A percentile compares a stretch with the other conserved stretches of the same genome.
Conservation (phyloP, 192 early-diverging fungal species). For the Rhizoclosmatium sp. region DNA sequence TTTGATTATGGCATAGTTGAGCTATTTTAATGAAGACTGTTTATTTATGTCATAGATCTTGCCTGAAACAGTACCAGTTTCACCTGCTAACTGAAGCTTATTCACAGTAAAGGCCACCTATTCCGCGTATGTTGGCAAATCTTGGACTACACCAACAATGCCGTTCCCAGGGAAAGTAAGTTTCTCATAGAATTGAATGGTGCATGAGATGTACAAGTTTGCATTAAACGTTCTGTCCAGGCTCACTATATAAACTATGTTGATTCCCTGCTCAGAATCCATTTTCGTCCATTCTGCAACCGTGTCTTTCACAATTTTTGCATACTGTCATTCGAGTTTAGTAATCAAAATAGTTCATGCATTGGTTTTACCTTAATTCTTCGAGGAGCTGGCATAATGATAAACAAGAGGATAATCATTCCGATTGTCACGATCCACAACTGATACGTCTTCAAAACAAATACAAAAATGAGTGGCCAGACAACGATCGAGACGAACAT, state of each 20-base stretch:
- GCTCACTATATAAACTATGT: conserved; percentile 8
- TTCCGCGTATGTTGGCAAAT: conserved; percentile 11
- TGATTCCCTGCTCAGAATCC: conserved; percentile 15
- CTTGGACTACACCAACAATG: not conserved
- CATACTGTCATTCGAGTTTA: conserved; percentile 3
- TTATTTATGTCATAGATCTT: too few relatives aligned
- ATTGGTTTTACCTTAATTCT: not conserved
- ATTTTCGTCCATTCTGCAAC: conserved; percentile 23
- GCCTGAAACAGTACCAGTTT: too few relatives aligned
- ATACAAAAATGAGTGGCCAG: not conserved
- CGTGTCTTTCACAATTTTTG: not conserved
- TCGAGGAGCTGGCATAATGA: not conserved
- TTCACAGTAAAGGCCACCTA: not conserved
- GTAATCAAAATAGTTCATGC: not conserved
- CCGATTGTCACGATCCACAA: not conserved
- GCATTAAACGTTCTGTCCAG: conserved; percentile 16
- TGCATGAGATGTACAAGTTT: conserved; percentile 10
- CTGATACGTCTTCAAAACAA: not conserved
- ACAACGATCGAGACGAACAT: not conserved
- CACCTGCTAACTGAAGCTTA: too few relatives aligned
- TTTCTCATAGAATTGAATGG: conserved; percentile 25
- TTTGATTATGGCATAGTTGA: too few relatives aligned
- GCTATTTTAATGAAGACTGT: too few relatives aligned
- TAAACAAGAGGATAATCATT: not conserved
- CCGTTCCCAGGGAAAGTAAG: not conserved